phyloP scores from a whole-genome alignment of 1,284 basidiomycete genomes.

The Coriolopsis trogii region DNA sequence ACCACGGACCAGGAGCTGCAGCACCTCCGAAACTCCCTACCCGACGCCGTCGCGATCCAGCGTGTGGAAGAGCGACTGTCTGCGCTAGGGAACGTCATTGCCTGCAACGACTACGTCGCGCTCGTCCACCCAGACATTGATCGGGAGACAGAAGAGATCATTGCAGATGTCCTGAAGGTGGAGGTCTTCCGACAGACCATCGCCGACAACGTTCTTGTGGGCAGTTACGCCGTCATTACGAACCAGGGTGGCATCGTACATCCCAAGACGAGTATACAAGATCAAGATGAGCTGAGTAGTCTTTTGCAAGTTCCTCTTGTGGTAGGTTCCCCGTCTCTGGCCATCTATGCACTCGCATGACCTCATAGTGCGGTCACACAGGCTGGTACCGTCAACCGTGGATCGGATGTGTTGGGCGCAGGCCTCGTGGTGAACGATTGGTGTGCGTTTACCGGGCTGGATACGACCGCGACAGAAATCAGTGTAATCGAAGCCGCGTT shows the following conservation, averaged over 20 bases:
- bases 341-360: constrained; percentile 2
- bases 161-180: constrained; percentile 98
- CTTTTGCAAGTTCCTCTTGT: constrained; percentile 95
- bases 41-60: constrained; percentile 91
- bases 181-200: constrained; percentile 99
- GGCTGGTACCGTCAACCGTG: constrained; percentile 98
- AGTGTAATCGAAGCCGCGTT: constrained; percentile 98
- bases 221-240: constrained; percentile 92
- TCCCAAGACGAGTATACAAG: constrained; percentile 95
- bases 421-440: constrained; percentile 99
- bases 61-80: constrained; percentile 96
- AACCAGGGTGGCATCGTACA: constrained; percentile 98
- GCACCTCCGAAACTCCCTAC: constrained; percentile 96
- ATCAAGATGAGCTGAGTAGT: constrained; percentile 97
- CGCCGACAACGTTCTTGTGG: constrained; percentile 96
- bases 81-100: constrained; percentile 97
- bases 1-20: constrained; percentile 99
- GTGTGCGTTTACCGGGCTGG: constrained; percentile 96
- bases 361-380: constrained; percentile 34
- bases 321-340: constrained; percentile 49
- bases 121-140: constrained; percentile 98
- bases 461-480: constrained; percentile 98
- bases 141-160: constrained; percentile 99
- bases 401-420: constrained; percentile 96
- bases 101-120: constrained; percentile 97